These are phyloP conservation scores for Phellopilus nigrolimitatus DNA, from an alignment of 1,284 basidiomycete genomes.

Conservation along the genomic window DNA sequence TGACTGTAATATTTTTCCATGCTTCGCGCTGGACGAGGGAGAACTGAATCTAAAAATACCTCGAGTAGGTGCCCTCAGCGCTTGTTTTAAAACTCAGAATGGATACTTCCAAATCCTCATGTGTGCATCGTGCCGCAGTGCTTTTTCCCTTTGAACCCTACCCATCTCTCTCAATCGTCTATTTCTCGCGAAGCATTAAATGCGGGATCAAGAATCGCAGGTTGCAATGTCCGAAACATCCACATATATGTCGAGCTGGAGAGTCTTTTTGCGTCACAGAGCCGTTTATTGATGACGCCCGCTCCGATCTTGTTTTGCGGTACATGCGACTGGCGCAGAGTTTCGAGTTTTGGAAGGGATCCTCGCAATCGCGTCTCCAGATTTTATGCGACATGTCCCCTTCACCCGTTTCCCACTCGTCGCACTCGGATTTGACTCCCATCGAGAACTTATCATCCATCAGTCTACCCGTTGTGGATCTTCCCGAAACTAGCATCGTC, in stretches of 20 bases:
- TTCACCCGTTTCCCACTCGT: conserved; percentile 15
- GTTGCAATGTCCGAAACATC: not conserved
- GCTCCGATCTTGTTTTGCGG: conserved; percentile 21
- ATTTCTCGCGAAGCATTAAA: too few relatives aligned
- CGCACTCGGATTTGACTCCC: not conserved
- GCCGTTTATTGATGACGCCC: conserved; percentile 7
- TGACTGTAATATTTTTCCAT: too few relatives aligned
- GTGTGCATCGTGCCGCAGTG: too few relatives aligned
- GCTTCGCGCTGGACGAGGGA: too few relatives aligned
- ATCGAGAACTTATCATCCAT: not conserved
- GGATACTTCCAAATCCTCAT: too few relatives aligned
- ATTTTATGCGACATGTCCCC: conserved; percentile 27
- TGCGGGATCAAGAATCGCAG: too few relatives aligned
- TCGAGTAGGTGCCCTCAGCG: too few relatives aligned
- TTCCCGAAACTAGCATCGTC: conserved; percentile 43
- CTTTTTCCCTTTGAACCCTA: too few relatives aligned
- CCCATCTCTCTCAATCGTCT: too few relatives aligned
- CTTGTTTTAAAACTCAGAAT: too few relatives aligned
- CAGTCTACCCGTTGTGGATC: conserved; percentile 42
- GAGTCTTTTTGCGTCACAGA: not conserved
- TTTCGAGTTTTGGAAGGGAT: conserved; percentile 24
- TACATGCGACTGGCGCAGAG: conserved; percentile 18
- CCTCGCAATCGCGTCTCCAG: conserved; percentile 23
- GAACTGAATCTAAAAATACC: too few relatives aligned
- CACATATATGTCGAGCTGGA: not conserved